A percentile compares a stretch with the other conserved stretches of the same genome.
These are phyloP conservation scores for Xylaria sp. DNA, from an alignment of 2,329 filamentous ascomycete genomes.

Conservation along the genomic window DNA sequence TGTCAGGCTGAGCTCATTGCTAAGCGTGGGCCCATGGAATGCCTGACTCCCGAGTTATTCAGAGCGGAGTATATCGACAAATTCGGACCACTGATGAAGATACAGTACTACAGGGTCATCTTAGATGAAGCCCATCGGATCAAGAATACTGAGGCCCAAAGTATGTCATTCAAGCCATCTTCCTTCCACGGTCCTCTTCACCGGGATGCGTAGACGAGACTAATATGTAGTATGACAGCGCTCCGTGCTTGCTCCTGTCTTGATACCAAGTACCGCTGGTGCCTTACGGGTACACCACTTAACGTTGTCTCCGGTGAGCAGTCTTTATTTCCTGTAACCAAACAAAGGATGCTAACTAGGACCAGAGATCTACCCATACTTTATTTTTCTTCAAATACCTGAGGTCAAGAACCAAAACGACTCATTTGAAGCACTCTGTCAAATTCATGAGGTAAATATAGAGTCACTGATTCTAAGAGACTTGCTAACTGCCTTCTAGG, in stretches of 20 bases:
- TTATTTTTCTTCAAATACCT: not conserved
- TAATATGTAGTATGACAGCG: not conserved
- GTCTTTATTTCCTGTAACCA: no score
- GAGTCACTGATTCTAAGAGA: not conserved
- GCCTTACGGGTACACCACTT: conserved; percentile 20
- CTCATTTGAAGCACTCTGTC: not conserved
- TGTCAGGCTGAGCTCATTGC: not conserved
- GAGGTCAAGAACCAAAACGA: not conserved
- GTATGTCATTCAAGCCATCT: not conserved
- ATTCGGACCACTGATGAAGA: not conserved
- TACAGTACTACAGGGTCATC: not conserved
- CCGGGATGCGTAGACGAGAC: not conserved
- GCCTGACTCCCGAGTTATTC: not conserved
- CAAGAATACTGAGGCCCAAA: not conserved
- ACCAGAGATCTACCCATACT: conserved; percentile 3
- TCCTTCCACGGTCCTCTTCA: not conserved
- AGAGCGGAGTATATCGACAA: not conserved
- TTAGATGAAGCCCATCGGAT: not conserved
- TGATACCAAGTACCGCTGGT: conserved; percentile 21
- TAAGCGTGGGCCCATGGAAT: not conserved
- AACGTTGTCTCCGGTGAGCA: not conserved
- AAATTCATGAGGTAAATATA: not conserved
- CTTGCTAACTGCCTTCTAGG: not conserved
- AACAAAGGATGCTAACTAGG: not conserved
- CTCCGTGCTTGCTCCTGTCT: not conserved